Base-by-base conservation (phyloP, 495 filamentous ascomycete genomes). In the Rostrohypoxylon terebratum region DNA sequence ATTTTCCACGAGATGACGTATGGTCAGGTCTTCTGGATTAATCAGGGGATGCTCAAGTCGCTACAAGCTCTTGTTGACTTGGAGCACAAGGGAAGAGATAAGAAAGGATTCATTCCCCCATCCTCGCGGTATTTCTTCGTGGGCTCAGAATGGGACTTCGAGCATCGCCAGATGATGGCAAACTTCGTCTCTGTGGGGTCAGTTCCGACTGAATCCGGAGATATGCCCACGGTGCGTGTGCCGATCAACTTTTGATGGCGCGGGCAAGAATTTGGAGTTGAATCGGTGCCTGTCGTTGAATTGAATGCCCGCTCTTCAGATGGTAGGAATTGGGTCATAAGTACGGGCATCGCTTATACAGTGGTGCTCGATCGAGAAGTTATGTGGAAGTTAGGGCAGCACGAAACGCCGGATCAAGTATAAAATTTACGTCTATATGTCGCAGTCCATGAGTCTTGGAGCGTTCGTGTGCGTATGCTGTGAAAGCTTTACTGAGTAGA, bases 1-100 rank as follows among this genome's bases (percentile, higher is more conserved):
- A 50, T 74, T 11, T 74, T 74, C 23, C 48, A 11, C 48, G 51
- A 66, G 21, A 66, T 72, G 60, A 72, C 71, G 20, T 50, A 68
- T 0, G 67, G 60, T 13, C 71, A 77, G 23, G 68, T 67, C 0
- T 58, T 74, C 4, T 77, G 74, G 74, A 67, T 71, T 9, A 77
- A 71, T 31, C 23, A 51, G 36, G 71, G 63, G 13, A 57, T 77
- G 68, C 14, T 71, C 4, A 66, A 67, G 10, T 69, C 67, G 54
- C 36, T 71, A 16, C 47, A 68, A 16, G 68, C 57, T 14, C 68
- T 77, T 23, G 62, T 63, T 23, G 57, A 69, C 47, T 62, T 74
- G 33, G 71, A 77, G 45, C 25, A 74, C 1, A 58, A 57, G 18
- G 74, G 67, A 10, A 69, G 70, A 54, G 71, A 71, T 10, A 64